Conservation (phyloP, 139 green algal species). For the Gonium pectorale region DNA sequence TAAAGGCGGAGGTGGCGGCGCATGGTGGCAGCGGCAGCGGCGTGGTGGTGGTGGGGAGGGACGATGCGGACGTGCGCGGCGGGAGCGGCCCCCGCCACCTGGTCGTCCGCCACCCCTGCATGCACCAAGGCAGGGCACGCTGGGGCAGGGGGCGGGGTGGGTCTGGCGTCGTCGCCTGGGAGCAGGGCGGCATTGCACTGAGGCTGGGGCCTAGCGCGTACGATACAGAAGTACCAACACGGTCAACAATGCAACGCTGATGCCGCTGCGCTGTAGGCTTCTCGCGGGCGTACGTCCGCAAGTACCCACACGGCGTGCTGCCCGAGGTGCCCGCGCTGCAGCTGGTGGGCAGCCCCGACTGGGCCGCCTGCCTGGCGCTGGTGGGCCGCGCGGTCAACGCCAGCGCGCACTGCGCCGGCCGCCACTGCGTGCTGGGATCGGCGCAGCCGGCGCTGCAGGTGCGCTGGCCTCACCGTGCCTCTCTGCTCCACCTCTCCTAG, state of each 20-base stretch:
- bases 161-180: no score
- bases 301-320: conserved; percentile 36
- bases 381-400: conserved; percentile 64
- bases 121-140: conserved; percentile 58
- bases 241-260: no score
- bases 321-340: conserved; percentile 1
- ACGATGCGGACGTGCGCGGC: conserved; percentile 10
- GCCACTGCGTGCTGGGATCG: conserved; percentile 63
- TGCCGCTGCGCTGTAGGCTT: conserved; percentile 54
- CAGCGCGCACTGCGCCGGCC: conserved; percentile 17
- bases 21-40: background rate
- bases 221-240: no score
- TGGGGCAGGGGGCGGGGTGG: no score
- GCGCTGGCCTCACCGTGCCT: no score
- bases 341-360: conserved; percentile 62
- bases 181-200: no score
- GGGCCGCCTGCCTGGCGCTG: conserved; percentile 62
- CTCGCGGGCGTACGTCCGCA: conserved; percentile 56
- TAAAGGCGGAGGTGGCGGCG: background rate
- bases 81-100: background rate
- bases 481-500: no score
- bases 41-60: conserved; percentile 31
- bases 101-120: conserved; percentile 70
- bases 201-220: no score
- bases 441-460: conserved; percentile 57